Conservation (phyloP, 306 rosid species). For the Prinsepia uniflora region DNA sequence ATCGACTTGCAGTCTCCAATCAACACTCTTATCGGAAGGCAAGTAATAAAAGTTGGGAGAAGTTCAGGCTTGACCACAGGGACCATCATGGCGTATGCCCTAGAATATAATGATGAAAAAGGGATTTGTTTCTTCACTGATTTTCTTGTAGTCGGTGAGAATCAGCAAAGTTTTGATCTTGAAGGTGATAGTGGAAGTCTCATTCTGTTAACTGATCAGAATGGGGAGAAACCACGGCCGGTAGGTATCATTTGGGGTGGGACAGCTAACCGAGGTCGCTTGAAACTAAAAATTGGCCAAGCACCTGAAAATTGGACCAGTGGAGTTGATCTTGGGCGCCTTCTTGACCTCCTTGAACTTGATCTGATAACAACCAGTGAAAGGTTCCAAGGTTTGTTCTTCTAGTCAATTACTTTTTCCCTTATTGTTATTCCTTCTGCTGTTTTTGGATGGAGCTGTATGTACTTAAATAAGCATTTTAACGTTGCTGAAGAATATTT, state of each 20-base stretch:
- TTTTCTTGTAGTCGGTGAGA: slow-evolving; percentile 98
- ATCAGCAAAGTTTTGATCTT: slow-evolving; percentile 95
- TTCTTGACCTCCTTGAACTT: slow-evolving; percentile 90
- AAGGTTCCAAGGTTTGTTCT: slow-evolving; percentile 75
- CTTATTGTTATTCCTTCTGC: background rate
- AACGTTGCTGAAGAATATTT: slow-evolving; percentile 5
- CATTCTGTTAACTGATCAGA: slow-evolving; percentile 74
- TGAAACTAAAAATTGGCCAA: slow-evolving; percentile 83
- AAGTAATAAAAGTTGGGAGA: slow-evolving; percentile 93
- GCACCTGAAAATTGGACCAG: slow-evolving; percentile 99
- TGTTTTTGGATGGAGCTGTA: background rate
- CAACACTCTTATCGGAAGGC: slow-evolving; percentile 84
- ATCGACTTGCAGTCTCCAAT: slow-evolving; percentile 95
- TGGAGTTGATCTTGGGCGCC: slow-evolving; percentile 99
- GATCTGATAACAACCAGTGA: slow-evolving; percentile 79
- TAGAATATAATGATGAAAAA: slow-evolving; percentile 93
- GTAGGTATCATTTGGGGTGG: slow-evolving; percentile 99
- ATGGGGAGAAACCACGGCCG: slow-evolving; percentile 75
- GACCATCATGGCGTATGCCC: slow-evolving; percentile 91
- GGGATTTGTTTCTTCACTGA: slow-evolving; percentile 98
- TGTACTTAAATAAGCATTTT: background rate
- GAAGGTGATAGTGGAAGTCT: slow-evolving; percentile 99
- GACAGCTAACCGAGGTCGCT: slow-evolving; percentile 92
- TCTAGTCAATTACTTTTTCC: slow-evolving; percentile 24
- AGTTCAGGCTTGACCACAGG: slow-evolving; percentile 97